phyloP scores from a whole-genome alignment of 768 basidiomycete species.

The Rhizopogon sp. region DNA sequence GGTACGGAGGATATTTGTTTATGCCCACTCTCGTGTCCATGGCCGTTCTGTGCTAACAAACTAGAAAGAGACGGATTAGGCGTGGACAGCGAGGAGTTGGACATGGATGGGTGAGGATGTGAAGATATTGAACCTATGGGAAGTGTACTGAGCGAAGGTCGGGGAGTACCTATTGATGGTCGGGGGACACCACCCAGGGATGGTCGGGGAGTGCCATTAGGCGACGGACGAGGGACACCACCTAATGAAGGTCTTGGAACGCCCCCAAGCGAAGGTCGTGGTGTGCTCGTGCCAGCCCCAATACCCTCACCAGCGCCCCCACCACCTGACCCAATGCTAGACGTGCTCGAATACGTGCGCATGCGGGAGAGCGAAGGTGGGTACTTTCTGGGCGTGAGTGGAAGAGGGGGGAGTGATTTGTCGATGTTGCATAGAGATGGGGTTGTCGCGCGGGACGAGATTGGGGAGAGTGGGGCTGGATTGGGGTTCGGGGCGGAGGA shows the following conservation, averaged over 20 bases:
- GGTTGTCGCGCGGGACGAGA: slow-evolving; percentile 31
- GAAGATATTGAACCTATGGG: slow-evolving; percentile 7
- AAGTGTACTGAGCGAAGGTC: slow-evolving; percentile 10
- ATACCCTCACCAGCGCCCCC: background rate
- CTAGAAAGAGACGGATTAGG: background rate
- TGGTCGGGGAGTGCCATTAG: slow-evolving; percentile 10
- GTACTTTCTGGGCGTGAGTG: slow-evolving; percentile 11
- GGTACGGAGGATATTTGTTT: background rate
- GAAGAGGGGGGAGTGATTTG: slow-evolving; percentile 29
- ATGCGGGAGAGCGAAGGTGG: slow-evolving; percentile 18
- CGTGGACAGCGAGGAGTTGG: background rate
- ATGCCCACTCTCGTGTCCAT: background rate
- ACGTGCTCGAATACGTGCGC: slow-evolving; percentile 31
- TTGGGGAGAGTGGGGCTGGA: slow-evolving; percentile 26
- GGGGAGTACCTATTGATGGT: slow-evolving; percentile 23
- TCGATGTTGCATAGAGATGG: slow-evolving; percentile 15
- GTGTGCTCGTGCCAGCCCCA: slow-evolving; percentile 5
- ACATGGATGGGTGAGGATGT: background rate
- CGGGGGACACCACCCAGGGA: slow-evolving; percentile 15
- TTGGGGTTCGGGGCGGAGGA: slow-evolving; percentile 13
- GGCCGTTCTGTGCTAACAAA: background rate
- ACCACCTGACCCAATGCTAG: slow-evolving; percentile 6
- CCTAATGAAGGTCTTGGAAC: background rate
- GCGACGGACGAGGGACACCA: slow-evolving; percentile 8
- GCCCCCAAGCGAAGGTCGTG: slow-evolving; percentile 5